Conservation (phyloP, 306 rosid species). For the Styphnolobium japonicum region DNA sequence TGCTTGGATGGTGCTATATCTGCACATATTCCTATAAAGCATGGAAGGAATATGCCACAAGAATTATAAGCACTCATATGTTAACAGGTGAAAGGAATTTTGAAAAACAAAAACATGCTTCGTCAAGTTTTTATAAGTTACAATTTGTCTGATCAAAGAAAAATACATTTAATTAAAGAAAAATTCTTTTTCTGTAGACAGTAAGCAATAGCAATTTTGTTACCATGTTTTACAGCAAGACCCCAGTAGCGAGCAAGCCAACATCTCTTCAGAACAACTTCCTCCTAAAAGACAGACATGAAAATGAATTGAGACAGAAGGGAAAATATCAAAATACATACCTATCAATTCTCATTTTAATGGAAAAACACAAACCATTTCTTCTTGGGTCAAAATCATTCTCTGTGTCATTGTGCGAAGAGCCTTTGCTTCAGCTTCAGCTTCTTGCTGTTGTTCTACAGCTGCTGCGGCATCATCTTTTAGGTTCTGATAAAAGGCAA, state of each 20-base stretch:
- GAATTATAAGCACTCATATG: not conserved
- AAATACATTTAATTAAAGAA: not conserved
- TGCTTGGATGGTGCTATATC: slow-evolving; percentile 60
- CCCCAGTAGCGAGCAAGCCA: slow-evolving; percentile 88
- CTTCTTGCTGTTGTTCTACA: slow-evolving; percentile 75
- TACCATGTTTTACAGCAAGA: slow-evolving; percentile 66
- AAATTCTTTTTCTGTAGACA: not conserved
- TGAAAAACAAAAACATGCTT: not conserved
- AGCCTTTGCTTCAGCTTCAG: slow-evolving; percentile 87
- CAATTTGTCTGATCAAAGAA: not conserved
- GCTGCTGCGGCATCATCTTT: slow-evolving; percentile 82
- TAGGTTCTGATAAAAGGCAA: slow-evolving; percentile 56
- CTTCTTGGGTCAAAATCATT: slow-evolving; percentile 98
- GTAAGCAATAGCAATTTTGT: not conserved
- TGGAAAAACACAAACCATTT: slow-evolving; percentile 74
- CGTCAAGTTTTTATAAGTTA: not conserved
- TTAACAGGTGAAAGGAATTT: not conserved
- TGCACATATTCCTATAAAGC: slow-evolving; percentile 57
- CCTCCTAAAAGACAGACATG: slow-evolving; percentile 54
- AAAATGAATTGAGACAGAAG: slow-evolving; percentile 1
- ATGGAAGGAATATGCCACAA: slow-evolving; percentile 12
- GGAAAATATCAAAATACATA: slow-evolving; percentile 1
- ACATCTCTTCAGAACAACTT: slow-evolving; percentile 74
- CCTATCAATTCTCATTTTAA: slow-evolving; percentile 12
- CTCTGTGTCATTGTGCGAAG: slow-evolving; percentile 93